Evolutionary conservation across 1,284 basidiomycete species (phyloP), one percentile per base, ranked within the genome.

Genomic region (Ustilago cynodontis): DNA sequence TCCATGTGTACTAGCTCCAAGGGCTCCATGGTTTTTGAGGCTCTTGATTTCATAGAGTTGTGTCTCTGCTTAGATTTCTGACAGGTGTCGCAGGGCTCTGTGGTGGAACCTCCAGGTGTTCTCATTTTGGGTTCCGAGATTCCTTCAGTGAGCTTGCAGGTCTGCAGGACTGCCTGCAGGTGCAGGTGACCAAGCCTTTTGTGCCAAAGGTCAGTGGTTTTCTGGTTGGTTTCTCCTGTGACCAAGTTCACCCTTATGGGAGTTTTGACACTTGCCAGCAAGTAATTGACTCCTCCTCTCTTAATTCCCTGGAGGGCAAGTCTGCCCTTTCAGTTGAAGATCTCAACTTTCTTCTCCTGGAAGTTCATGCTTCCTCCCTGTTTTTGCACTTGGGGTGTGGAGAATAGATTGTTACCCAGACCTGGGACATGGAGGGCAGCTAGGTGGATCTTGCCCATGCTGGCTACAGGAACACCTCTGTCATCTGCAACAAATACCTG

Each of bases 241-340:
- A 24, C 22, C 22, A 49, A 24, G 47, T 49, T 26, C 6, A 20
- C 47, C 18, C 18, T 24, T 5, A 24, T 6, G 18, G 47, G 47
- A 26, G 22, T n/a, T 20, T 49, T 24, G 22, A 49, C 47, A 10
- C 24, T 24, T 24, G 47, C 47, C 2, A 26, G 47, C 6, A 49
- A 24, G 22, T 49, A 49, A 14, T 49, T 49, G 47, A 49, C 22
- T 49, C 24, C 47, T 13, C 47, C 47, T 24, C 47, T 49, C 20
- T 33, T 33, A 6, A 33, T 11, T 33, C 31, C 31, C 11, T 33
- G 31, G 11, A 33, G 31, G 31, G 31, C 11, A 11, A 33, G 31
- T 33, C 31, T 33, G 31, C 31, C 31, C 11, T 33, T 33, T 5
- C 31, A 11, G 31, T 33, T 11, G 11, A 33, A 33, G 31, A 33